Base-by-base conservation (phyloP, 345 rosid species). In the Heritiera fomes region DNA sequence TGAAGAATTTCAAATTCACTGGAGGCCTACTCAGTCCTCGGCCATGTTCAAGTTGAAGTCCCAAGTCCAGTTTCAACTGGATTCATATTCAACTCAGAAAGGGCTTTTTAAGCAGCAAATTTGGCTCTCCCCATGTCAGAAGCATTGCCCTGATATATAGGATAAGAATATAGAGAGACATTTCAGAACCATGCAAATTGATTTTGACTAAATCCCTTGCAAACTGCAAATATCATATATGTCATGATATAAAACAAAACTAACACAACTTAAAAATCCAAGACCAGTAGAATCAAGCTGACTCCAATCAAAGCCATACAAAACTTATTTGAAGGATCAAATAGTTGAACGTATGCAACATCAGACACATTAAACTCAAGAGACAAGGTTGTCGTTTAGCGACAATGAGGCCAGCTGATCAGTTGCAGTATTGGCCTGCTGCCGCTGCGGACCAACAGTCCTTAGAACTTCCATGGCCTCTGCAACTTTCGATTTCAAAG, bases 391-490 rank as follows among this genome's bases (percentile, higher is more conserved):
- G 41, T 90, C 94, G 79, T 67, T 87, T 77, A 92, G 85, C 13
- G 95, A 88, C 59, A 91, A 83, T 3, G 93, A 85, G 60, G 90
- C 89, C 83, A 91, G 41, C 76, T 84, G 87, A 66, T 89, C 92
- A 56, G 88, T 84, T 32, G 94, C 81, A 53, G 82, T 87, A 56
- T 88, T 82, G 45, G 30, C 87, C 80, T 80, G 84, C 84, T 87
- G 88, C 80, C 75, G 86, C 79, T 86, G 87, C 77, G 85, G 90
- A 49, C 77, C 86, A 79, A 90, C 94, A 67, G 85, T 89, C 83
- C 87, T 91, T 76, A 91, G 80, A 61, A 93, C 94, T 68, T 90
- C 95, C 85, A 91, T 83, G 1, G 97, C 93, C 77, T 93, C 94
- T 2, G 88, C 86, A 47, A 93, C 95, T 89, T 93, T 93, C 1